These are phyloP conservation scores for Zelonia costaricensis DNA, from an alignment of 208 protist genomes.

Conservation along the genomic window DNA sequence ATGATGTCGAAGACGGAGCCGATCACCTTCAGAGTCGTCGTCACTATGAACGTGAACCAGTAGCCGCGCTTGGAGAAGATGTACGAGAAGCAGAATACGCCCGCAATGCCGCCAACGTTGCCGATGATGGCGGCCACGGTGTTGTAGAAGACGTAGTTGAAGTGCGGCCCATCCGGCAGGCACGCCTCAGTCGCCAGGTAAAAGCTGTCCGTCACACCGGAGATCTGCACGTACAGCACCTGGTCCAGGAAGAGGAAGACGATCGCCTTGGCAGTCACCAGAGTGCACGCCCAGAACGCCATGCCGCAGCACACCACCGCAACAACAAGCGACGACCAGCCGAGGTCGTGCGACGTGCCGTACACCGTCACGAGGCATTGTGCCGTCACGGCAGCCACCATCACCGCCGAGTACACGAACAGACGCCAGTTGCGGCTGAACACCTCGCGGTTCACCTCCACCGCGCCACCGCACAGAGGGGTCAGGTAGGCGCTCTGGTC, in stretches of 20 bases:
- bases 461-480: slow-evolving; percentile 22
- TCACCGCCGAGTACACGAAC: slow-evolving; percentile 39
- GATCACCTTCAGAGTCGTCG: slow-evolving; percentile 38
- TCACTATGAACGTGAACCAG: slow-evolving; percentile 53
- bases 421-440: slow-evolving; percentile 39
- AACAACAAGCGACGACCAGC: slow-evolving; percentile 28
- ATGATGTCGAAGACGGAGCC: slow-evolving; percentile 34
- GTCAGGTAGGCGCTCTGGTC: slow-evolving; percentile 1
- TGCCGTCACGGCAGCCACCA: slow-evolving; percentile 34
- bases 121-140: slow-evolving; percentile 39
- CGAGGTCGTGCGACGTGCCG: slow-evolving; percentile 18
- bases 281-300: slow-evolving; percentile 46
- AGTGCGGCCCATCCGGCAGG: slow-evolving; percentile 53
- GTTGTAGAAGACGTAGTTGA: slow-evolving; percentile 57
- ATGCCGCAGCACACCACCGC: slow-evolving; percentile 27
- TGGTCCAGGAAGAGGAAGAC: slow-evolving; percentile 44
- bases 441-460: slow-evolving; percentile 62
- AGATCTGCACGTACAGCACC: slow-evolving; percentile 51
- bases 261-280: slow-evolving; percentile 51
- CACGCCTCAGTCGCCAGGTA: slow-evolving; percentile 40
- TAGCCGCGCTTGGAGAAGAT: slow-evolving; percentile 60
- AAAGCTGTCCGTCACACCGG: slow-evolving; percentile 47
- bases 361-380: slow-evolving; percentile 36
- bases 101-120: slow-evolving; percentile 39
- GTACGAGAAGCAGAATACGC: slow-evolving; percentile 47